phyloP scores from a whole-genome alignment of 75 land plant species.

The Selaginella tamariscina region DNA sequence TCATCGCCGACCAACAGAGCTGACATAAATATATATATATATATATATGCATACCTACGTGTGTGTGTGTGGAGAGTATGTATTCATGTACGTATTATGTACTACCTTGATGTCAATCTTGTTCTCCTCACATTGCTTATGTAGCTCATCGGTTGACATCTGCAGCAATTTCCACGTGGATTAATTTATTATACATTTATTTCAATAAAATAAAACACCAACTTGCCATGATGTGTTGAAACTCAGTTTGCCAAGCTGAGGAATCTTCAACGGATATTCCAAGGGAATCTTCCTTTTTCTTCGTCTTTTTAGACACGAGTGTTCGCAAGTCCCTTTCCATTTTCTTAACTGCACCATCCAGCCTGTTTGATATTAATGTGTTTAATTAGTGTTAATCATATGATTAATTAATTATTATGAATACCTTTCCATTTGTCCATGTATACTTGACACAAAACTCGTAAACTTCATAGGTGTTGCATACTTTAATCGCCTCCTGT shows the following conservation, averaged over 20 bases:
- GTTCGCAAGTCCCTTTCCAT: not conserved
- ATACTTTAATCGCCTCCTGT: too few species aligned
- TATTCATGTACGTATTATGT: too few species aligned
- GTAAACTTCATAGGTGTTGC: not conserved
- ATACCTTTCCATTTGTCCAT: not conserved
- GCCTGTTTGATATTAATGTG: too few species aligned
- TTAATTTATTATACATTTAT: not conserved
- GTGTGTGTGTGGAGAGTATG: too few species aligned
- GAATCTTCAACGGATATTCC: too few species aligned
- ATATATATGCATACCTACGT: too few species aligned
- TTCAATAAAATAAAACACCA: not conserved
- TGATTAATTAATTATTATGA: not conserved
- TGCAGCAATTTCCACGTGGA: too few species aligned
- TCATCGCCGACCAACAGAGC: slow-evolving; percentile 18
- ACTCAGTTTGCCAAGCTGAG: not conserved
- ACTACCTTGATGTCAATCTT: not conserved
- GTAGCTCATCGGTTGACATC: not conserved
- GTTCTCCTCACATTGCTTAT: not conserved
- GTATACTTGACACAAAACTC: not conserved
- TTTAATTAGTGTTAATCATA: too few species aligned
- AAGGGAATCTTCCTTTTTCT: not conserved
- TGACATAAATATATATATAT: too few species aligned
- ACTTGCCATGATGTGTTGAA: not conserved
- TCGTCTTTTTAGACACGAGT: not conserved
- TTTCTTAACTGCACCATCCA: not conserved